Evolutionary conservation across 108 stramenopile species (phyloP).

Genomic region (Discostella pseudostelligera): DNA sequence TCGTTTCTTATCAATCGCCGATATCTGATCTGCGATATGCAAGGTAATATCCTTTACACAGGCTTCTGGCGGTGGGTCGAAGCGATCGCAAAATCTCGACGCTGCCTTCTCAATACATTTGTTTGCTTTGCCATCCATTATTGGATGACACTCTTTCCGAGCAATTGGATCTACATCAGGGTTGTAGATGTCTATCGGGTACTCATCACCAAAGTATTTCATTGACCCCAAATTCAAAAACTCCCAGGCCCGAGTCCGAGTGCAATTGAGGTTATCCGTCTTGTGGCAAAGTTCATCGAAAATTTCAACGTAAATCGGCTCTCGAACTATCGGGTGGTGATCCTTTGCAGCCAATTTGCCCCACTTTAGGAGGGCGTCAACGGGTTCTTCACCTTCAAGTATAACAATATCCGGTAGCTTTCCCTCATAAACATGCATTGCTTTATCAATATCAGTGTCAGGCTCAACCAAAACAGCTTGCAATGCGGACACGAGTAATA

Average conservation of each 20-base stretch:
- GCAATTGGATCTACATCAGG: conserved; percentile 40
- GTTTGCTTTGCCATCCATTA: conserved; percentile 4
- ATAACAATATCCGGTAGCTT: conserved; percentile 48
- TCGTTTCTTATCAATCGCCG: conserved; percentile 20
- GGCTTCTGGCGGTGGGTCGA: conserved; percentile 34
- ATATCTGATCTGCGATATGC: conserved; percentile 40
- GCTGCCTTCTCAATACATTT: conserved; percentile 34
- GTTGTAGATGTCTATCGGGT: conserved; percentile 49
- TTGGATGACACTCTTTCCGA: conserved; percentile 22
- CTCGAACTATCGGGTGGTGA: conserved; percentile 50
- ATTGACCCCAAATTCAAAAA: conserved; percentile 45
- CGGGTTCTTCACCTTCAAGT: conserved; percentile 49
- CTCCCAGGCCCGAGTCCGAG: conserved; percentile 45
- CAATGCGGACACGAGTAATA: conserved; percentile 27
- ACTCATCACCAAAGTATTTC: conserved; percentile 38
- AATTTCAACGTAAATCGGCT: conserved; percentile 43
- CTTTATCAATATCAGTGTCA: conserved; percentile 34
- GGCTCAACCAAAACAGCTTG: conserved; percentile 49
- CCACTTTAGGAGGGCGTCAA: conserved; percentile 50
- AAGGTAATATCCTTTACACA: conserved; percentile 35
- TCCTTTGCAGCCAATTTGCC: conserved; percentile 42
- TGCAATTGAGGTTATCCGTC: conserved; percentile 31
- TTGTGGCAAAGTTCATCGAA: conserved; percentile 44
- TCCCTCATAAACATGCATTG: conserved; percentile 46
- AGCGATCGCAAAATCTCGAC: conserved; percentile 30